phyloP scores from a whole-genome alignment of 2,329 filamentous ascomycete species.

The Aspergillus niger region DNA sequence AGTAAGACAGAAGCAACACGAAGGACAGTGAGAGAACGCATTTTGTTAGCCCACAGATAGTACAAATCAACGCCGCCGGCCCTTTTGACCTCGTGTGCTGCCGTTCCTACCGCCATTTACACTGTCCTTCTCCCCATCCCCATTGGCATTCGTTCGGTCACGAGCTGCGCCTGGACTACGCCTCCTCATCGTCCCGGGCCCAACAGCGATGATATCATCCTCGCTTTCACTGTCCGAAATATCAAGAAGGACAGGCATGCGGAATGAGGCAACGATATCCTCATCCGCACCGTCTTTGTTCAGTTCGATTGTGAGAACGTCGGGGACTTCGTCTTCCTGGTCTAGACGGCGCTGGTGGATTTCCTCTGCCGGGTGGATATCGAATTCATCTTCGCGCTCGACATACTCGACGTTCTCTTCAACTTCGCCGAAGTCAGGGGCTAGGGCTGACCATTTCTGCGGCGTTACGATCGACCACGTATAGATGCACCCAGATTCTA shows the following conservation, averaged over 20 bases:
- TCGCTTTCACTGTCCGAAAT: conserved; percentile 93
- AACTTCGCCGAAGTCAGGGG: conserved; percentile 94
- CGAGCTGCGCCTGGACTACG: conserved; percentile 76
- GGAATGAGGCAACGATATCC: conserved; percentile 65
- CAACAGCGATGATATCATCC: conserved; percentile 73
- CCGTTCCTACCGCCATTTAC: conserved; percentile 24
- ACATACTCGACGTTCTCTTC: conserved; percentile 98
- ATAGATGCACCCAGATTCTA: conserved; percentile 91
- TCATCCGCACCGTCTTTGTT: conserved; percentile 61
- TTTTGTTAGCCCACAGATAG: background rate
- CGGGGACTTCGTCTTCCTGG: conserved; percentile 88
- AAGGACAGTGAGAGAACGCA: background rate
- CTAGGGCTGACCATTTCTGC: conserved; percentile 95
- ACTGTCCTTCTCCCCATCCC: conserved; percentile 32
- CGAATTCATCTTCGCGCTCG: conserved; percentile 95
- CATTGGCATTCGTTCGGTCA: conserved; percentile 60
- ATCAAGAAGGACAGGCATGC: conserved; percentile 91
- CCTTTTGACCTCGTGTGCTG: conserved; percentile 28
- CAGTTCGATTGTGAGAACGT: conserved; percentile 77
- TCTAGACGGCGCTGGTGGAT: conserved; percentile 88
- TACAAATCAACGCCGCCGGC: conserved; percentile 34
- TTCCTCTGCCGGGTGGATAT: conserved; percentile 93
- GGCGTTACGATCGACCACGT: conserved; percentile 95
- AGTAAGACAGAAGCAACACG: background rate
- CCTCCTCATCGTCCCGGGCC: conserved; percentile 79